Base-by-base conservation (phyloP, 306 rosid genomes). In the Lotus japonicus region DNA sequence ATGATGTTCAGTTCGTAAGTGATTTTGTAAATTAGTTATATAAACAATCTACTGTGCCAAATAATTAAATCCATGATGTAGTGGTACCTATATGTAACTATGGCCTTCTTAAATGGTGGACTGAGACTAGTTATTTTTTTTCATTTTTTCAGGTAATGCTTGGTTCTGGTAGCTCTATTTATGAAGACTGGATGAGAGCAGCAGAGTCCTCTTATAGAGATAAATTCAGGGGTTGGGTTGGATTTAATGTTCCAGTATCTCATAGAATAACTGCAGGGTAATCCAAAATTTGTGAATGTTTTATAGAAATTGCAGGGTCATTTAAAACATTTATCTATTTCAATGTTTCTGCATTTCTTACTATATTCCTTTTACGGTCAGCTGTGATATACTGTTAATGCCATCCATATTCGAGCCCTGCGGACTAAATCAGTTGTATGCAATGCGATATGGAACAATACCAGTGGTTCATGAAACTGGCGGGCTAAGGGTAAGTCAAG, bases 401-500 rank as follows among this genome's bases (percentile, higher is more conserved):
- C 97, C 97, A 28, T 91, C 97, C 10, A 68, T 86, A 11, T 91
- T 91, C 52, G 97, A 91, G 87, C 97, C 97, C 8, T 91, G 96
- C 42, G 97, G 97, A 48, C 80, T 91, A 58, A 91, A 91, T 71
- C 97, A 91, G 72, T 60, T 91, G 62, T 91, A 88, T 64, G 97
- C 94, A 72, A 91, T 91, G 97, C 85, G 89, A 88, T 91, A 91
- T 66, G 97, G 97, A 80, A 88, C 96, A 56, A 63, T 91, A 75
- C 97, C 97, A 0, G 97, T 91, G 33, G 97, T 88, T 82, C 97
- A 91, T 71, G 75, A 78, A 42, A 91, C 97, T n/a, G 97, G 97
- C 58, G 97, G 97, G 57, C 91, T 91, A 42, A 82, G 88, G 82
- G 97, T 91, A 83, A 81, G 96, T 85, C 77, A 72, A 43, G 71